Evolutionary conservation across 2,329 filamentous ascomycete species (phyloP), one percentile per base, ranked within the genome.

Genomic region (Parastagonospora nodorum): DNA sequence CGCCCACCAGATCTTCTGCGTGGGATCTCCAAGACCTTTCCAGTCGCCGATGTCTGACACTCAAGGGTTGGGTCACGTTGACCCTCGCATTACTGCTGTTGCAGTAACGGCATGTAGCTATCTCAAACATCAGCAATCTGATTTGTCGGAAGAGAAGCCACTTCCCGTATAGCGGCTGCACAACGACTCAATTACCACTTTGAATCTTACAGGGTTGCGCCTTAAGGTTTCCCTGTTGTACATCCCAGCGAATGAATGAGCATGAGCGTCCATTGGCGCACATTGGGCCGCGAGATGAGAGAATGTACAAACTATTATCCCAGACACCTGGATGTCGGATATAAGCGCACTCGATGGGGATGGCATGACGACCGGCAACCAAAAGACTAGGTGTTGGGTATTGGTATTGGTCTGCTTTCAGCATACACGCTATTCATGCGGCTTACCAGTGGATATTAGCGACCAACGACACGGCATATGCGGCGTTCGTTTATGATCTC

Each of bases 61-160:
- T 51, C 48, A 56, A 43, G 45, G 27, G 39, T 54, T 53, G 56
- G 53, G 60, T 64, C 66, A 68, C 59, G 53, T 60, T 63, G 55
- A 52, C 55, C 52, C 55, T 64, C 53, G 60, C 61, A 47, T 63
- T 54, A 51, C 44, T 43, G 57, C 44, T 29, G 46, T 47, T 65
- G 64, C 60, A 64, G 62, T 59, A 57, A 60, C 57, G 55, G 53
- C 53, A 61, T 40, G 48, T 49, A 50, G 49, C 51, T 51, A 46
- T 49, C 24, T 45, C 32, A 12, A 38, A 42, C 45, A 51, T 51
- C 40, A 42, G 53, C 59, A 47, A 47, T 47, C 48, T 64, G 51
- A 66, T 63, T 64, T 53, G 61, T 63, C 56, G 44, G 55, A 51
- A 57, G 47, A 51, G 30, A 45, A 48, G 45, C 48, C 38, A 53